A percentile compares a stretch with the other conserved stretches of the same genome.
Conservation (phyloP, 495 filamentous ascomycete species). For the Massariosphaeria phaeospora region DNA sequence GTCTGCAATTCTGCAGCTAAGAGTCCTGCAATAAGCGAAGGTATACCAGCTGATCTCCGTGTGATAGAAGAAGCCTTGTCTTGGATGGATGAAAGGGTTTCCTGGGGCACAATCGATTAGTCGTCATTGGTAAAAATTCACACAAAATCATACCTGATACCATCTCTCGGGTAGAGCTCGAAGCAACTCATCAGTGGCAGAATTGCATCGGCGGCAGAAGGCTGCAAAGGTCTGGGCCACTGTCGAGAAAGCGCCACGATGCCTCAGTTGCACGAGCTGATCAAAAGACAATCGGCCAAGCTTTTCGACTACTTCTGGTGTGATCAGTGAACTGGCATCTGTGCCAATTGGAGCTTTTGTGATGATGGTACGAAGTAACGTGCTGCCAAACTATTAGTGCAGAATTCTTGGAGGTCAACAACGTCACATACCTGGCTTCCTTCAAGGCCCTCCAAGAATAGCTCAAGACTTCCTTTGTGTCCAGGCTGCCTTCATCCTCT, state of each 20-base stretch:
- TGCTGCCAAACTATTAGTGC: constrained; percentile 40
- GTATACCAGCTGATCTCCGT: constrained; percentile 85
- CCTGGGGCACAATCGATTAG: too few relatives aligned
- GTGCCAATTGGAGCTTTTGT: constrained; percentile 37
- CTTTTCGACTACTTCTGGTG: constrained; percentile 43
- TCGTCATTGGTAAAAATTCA: not conserved
- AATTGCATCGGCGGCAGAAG: constrained; percentile 58
- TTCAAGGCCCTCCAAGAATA: constrained; percentile 91
- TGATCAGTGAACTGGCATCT: not conserved
- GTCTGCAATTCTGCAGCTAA: constrained; percentile 51
- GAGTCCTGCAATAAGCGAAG: constrained; percentile 74
- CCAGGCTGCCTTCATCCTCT: constrained; percentile 60
- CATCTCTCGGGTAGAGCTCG: constrained; percentile 49
- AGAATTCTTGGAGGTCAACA: too few relatives aligned
- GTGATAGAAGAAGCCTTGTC: constrained; percentile 73
- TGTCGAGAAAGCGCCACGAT: constrained; percentile 89
- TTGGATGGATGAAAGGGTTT: constrained; percentile 46
- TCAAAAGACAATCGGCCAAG: constrained; percentile 70
- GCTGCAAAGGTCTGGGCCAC: constrained; percentile 80
- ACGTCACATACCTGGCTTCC: constrained; percentile 66
- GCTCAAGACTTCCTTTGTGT: constrained; percentile 80
- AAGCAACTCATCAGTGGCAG: constrained; percentile 41
- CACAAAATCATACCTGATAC: constrained; percentile 58
- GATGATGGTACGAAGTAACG: constrained; percentile 55
- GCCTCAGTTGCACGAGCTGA: constrained; percentile 76